Evolutionary conservation across 2,329 filamentous ascomycete species (phyloP).

Genomic region (Fusarium domesticum): DNA sequence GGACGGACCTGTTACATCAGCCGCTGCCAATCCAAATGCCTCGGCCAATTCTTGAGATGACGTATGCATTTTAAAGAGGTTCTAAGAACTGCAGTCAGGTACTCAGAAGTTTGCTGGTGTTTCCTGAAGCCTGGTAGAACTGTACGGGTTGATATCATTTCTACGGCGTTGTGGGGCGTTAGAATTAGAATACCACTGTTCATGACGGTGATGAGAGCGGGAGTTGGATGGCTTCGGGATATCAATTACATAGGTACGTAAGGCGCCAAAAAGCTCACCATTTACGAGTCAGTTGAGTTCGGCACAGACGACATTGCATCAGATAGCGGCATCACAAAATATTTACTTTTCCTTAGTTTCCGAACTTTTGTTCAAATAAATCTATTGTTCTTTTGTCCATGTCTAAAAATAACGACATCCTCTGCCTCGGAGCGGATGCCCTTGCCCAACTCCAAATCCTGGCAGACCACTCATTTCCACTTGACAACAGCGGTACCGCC

Average conservation of each 20-base stretch:
- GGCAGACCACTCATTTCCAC: constrained; percentile 37
- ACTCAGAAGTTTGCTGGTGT: no score
- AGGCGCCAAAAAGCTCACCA: no score
- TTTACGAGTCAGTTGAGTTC: neutral
- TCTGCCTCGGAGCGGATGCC: constrained; percentile 12
- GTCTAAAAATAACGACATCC: constrained; percentile 5
- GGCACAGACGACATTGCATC: no score
- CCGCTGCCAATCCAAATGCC: constrained; percentile 6
- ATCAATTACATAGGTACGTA: constrained; percentile 1
- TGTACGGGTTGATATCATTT: no score
- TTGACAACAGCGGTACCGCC: constrained; percentile 65
- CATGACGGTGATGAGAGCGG: constrained; percentile 10
- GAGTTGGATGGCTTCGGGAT: constrained; percentile 9
- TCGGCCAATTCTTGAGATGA: constrained; percentile 10
- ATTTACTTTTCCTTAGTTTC: neutral
- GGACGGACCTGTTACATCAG: constrained; percentile 44
- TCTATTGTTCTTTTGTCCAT: neutral
- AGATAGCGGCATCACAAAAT: no score
- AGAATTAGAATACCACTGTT: constrained; percentile 27
- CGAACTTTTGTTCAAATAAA: neutral
- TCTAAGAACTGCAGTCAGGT: no score
- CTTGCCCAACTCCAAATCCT: constrained; percentile 19
- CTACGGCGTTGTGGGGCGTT: constrained; percentile 16
- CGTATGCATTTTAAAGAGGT: no score
- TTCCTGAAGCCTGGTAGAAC: no score